Conservation (phyloP, 2,329 filamentous ascomycete species). For the Trichoderma oligosporum region DNA sequence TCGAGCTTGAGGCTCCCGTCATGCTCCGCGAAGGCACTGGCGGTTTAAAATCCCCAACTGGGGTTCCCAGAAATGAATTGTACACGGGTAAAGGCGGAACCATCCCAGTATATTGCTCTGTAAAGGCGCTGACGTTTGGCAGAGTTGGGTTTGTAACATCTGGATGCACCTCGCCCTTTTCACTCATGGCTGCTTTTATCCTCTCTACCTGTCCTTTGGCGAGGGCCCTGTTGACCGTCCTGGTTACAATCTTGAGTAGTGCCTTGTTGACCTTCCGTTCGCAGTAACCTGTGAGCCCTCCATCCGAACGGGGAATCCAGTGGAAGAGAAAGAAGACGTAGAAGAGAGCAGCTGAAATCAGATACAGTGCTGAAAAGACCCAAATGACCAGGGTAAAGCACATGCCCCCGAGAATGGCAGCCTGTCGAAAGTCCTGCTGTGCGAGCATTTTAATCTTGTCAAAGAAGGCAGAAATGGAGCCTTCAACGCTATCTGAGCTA, state of each 20-base stretch:
- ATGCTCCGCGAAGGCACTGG: conserved; percentile 45
- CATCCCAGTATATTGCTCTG: conserved; percentile 36
- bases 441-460: conserved; percentile 73
- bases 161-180: conserved; percentile 47
- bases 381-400: conserved; percentile 86
- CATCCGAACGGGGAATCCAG: conserved; percentile 79
- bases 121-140: conserved; percentile 34
- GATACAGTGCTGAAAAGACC: conserved; percentile 72
- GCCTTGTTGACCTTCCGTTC: conserved; percentile 85
- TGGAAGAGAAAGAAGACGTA: conserved; percentile 90
- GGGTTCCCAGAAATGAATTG: conserved; percentile 48
- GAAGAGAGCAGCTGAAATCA: conserved; percentile 71
- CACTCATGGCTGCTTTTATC: conserved; percentile 52
- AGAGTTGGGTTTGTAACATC: conserved; percentile 67
- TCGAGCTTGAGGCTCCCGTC: conserved; percentile 57
- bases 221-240: conserved; percentile 84
- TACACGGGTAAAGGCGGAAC: conserved; percentile 57
- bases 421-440: conserved; percentile 70
- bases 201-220: conserved; percentile 68
- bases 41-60: conserved; percentile 48
- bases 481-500: conserved; percentile 50
- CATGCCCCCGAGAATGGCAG: conserved; percentile 84
- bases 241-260: conserved; percentile 76
- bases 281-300: conserved; percentile 79
- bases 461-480: conserved; percentile 72